A percentile compares a stretch with the other conserved stretches of the same genome.
Evolutionary conservation across 331 rosid genomes (phyloP).

Genomic region (Dryas integrifolia): DNA sequence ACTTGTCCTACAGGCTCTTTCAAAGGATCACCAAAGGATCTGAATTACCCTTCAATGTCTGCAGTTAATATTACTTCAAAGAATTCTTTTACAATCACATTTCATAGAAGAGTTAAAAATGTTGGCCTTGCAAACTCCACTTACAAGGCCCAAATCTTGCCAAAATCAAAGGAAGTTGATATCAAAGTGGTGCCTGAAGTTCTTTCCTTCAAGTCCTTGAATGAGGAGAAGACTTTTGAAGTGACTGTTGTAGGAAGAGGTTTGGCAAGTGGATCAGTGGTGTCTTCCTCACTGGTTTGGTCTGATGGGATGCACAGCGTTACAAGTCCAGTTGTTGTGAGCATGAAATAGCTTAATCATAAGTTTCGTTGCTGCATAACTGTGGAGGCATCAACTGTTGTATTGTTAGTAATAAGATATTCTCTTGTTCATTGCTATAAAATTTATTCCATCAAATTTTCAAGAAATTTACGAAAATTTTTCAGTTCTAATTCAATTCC

Average conservation of each 20-base stretch:
- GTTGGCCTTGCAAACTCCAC: constrained; percentile 41
- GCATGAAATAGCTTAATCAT: background rate
- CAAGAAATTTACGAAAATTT: too few relatives aligned
- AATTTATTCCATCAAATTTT: too few relatives aligned
- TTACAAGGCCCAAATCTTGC: constrained; percentile 22
- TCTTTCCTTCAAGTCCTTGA: constrained; percentile 24
- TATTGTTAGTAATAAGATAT: too few relatives aligned
- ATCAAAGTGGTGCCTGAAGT: constrained; percentile 28
- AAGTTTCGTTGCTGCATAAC: too few relatives aligned
- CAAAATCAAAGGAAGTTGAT: background rate
- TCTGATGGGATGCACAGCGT: constrained; percentile 33
- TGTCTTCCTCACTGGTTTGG: constrained; percentile 37
- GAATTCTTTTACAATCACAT: constrained; percentile 12
- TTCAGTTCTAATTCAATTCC: background rate
- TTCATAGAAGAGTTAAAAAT: constrained; percentile 44
- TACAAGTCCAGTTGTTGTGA: constrained; percentile 39
- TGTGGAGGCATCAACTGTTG: too few relatives aligned
- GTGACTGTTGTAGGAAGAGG: constrained; percentile 24
- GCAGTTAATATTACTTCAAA: background rate
- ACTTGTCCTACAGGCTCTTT: constrained; percentile 25
- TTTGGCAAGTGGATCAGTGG: background rate
- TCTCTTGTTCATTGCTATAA: too few relatives aligned
- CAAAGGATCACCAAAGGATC: constrained; percentile 16
- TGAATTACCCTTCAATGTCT: constrained; percentile 40
- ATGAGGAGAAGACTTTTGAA: constrained; percentile 24